Base-by-base conservation (phyloP, 805 yeast species). In the Myxozyma neotropica region DNA sequence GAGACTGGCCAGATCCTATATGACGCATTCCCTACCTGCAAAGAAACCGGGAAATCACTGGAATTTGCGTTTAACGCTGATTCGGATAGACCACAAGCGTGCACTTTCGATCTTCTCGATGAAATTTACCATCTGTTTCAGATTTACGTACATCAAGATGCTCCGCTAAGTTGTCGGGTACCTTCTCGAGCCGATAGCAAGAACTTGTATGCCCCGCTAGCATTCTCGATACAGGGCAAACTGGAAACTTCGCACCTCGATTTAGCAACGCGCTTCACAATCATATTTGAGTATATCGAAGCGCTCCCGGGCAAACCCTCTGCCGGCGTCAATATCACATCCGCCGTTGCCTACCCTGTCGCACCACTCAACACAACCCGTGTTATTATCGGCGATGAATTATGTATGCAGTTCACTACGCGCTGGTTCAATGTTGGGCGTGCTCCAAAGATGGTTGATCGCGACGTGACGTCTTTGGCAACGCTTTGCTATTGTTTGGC, bases 61-160 rank as follows among this genome's bases (percentile, higher is more conserved):
- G 63, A 74, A n/a, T 76, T 88, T 63, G 71, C 73, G 19, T 88
- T 81, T 69, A 83, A 83, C 1, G 71, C 72, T 5, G 80, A 78
- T 60, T 38, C 53, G 1, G 70, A 72, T 26, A 83, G 80, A 63
- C 81, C 80, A 56, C 56, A 81, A 53, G 80, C 80, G 64, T 88
- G 94, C 69, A 83, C 92, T 1, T 74, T 88, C 26, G 73, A 73
- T 4, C 78, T 88, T 50, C 77, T 81, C 13, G 93, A 88, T 71
- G 86, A 84, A 65, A 68, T 83, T 42, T 88, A 81, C 69, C 94
- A 88, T 69, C 70, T 87, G 59, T 85, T 88, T 71, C 93, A 88
- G 73, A 75, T 87, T 48, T 87, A 87, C 70, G 75, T 88, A 44
- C 94, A 88, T 71, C 87, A 87, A 69, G 94, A 88, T 70, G 84